Evolutionary conservation across 2,329 filamentous ascomycete species (phyloP).

Genomic region (Talaromyces rugulosus): DNA sequence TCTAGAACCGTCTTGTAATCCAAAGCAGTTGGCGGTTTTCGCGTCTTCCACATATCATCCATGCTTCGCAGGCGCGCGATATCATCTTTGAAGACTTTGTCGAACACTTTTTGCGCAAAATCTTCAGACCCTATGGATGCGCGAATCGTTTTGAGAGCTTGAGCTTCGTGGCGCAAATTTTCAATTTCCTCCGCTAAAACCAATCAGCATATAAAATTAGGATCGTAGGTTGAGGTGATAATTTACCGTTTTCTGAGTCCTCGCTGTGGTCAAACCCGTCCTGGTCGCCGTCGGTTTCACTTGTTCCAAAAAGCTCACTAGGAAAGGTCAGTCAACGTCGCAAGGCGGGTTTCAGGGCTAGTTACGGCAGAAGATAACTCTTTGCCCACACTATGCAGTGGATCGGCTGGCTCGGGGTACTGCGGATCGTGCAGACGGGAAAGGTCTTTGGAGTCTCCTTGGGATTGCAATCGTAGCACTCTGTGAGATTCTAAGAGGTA

Average conservation of each 20-base stretch:
- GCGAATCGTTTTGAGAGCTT: slow-evolving; percentile 77
- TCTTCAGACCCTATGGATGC: slow-evolving; percentile 71
- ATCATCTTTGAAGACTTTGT: slow-evolving; percentile 88
- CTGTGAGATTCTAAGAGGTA: slow-evolving; percentile 53
- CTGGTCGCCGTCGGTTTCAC: slow-evolving; percentile 75
- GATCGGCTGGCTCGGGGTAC: slow-evolving; percentile 91
- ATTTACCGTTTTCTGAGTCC: slow-evolving; percentile 70
- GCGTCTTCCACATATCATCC: slow-evolving; percentile 93
- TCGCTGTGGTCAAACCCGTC: slow-evolving; percentile 66
- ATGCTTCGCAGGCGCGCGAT: slow-evolving; percentile 77
- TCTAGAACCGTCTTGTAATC: slow-evolving; percentile 60
- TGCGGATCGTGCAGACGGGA: slow-evolving; percentile 94
- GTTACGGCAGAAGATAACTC: slow-evolving; percentile 79
- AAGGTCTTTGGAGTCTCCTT: slow-evolving; percentile 92
- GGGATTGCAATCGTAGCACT: slow-evolving; percentile 91
- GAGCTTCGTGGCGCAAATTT: slow-evolving; percentile 78
- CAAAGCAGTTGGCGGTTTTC: slow-evolving; percentile 68
- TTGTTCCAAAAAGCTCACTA: slow-evolving; percentile 82
- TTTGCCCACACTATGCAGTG: slow-evolving; percentile 99
- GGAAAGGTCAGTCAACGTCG: neutral
- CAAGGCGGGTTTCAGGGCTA: neutral
- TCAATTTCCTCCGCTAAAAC: slow-evolving; percentile 69
- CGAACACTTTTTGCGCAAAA: slow-evolving; percentile 77
- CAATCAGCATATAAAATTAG: slow-evolving; percentile 17
- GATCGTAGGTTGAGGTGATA: slow-evolving; percentile 7